phyloP scores from a whole-genome alignment of 2,329 filamentous ascomycete species.

The Sporothrix luriei region DNA sequence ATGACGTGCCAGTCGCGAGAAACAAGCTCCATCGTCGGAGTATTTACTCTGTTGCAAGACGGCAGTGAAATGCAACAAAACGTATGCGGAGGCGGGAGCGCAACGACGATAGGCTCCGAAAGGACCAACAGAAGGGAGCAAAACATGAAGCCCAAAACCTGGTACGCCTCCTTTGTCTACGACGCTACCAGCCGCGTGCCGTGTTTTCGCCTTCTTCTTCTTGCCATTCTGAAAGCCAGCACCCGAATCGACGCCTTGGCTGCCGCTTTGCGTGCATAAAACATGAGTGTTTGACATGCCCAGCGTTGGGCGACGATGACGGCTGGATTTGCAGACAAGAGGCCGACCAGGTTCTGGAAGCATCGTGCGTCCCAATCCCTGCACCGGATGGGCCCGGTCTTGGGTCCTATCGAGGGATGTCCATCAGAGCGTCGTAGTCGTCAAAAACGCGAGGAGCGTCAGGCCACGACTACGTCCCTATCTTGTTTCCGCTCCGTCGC shows the following conservation, averaged over 20 bases:
- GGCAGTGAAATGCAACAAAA: not conserved
- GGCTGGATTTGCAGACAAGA: slow-evolving; percentile 1
- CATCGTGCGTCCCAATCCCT: slow-evolving; percentile 2
- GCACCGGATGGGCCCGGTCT: not conserved
- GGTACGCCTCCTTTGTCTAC: not conserved
- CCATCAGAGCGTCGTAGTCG: not conserved
- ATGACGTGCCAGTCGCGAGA: not conserved
- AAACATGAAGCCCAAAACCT: slow-evolving; percentile 1
- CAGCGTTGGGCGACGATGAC: not conserved
- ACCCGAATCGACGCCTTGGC: not conserved
- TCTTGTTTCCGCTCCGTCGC: not conserved
- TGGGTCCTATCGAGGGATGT: not conserved
- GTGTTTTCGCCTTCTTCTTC: not conserved
- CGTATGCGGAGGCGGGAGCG: slow-evolving; percentile 9
- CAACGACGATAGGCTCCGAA: not conserved
- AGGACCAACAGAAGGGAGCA: not conserved
- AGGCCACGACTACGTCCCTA: not conserved
- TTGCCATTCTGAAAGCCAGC: not conserved
- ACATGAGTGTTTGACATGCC: slow-evolving; percentile 22
- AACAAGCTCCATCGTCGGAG: not conserved
- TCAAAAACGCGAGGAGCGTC: not conserved
- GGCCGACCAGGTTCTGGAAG: slow-evolving; percentile 15
- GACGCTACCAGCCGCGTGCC: slow-evolving; percentile 12
- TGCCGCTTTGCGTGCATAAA: slow-evolving; percentile 22
- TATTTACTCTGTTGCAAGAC: not conserved